Conservation (phyloP, 2,329 filamentous ascomycete genomes). For the Penicillium polonicum region DNA sequence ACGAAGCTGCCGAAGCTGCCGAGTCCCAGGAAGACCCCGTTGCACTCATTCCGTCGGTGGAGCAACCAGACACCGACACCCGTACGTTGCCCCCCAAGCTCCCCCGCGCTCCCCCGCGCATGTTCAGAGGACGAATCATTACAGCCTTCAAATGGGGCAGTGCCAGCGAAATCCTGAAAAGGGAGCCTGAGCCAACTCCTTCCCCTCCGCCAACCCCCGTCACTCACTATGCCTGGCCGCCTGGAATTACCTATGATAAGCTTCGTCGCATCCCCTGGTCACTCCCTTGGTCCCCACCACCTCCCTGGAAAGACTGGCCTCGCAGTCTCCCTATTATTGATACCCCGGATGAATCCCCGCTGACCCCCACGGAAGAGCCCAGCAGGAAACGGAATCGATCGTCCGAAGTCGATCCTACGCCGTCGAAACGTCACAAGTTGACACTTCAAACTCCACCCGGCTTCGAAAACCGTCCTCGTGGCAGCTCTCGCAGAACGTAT, state of each 20-base stretch:
- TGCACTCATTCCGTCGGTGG: not conserved
- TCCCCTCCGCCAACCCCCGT: not conserved
- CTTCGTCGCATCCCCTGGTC: not conserved
- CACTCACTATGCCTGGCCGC: not conserved
- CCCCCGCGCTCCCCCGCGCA: not conserved
- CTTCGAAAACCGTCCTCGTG: constrained; percentile 13
- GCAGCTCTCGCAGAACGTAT: constrained; percentile 25
- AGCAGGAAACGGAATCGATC: constrained; percentile 4
- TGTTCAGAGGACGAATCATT: not conserved
- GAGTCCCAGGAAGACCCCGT: not conserved
- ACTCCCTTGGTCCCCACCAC: constrained; percentile 1
- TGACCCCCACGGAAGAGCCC: not conserved
- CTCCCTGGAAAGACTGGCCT: not conserved
- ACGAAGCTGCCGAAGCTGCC: not conserved
- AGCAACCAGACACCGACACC: constrained; percentile 2
- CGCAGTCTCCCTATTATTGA: not conserved
- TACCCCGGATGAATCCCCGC: not conserved
- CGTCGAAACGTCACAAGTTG: constrained; percentile 3
- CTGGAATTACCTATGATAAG: not conserved
- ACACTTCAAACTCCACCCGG: not conserved
- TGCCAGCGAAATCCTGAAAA: not conserved
- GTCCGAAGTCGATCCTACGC: not conserved
- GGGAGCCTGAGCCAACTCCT: not conserved
- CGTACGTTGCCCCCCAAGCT: not conserved
- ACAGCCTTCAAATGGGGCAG: not conserved